Percentiles rank a stretch among this genome's conserved stretches.
These are phyloP conservation scores for Pochonia chlamydosporia DNA, from an alignment of 2,329 filamentous ascomycete species.

Conservation along the genomic window DNA sequence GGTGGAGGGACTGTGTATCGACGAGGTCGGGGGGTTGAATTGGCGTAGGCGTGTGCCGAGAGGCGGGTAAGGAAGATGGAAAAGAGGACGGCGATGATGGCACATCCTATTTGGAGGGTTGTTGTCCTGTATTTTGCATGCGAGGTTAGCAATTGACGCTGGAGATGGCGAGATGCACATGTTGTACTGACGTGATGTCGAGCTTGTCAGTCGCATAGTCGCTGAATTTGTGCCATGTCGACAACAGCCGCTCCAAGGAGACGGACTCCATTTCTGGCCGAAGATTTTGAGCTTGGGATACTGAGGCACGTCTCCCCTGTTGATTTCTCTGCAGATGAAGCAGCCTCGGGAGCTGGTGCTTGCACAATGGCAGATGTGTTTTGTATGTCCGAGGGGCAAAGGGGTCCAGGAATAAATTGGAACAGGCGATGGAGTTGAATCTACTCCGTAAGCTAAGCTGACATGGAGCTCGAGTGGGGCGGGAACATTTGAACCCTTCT, in stretches of 20 bases:
- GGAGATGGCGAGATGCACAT: background rate
- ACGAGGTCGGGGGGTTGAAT: constrained; percentile 36
- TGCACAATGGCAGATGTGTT: background rate
- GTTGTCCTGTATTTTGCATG: constrained; percentile 14
- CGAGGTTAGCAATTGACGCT: background rate
- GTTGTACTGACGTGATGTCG: constrained; percentile 9
- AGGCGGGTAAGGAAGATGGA: constrained; percentile 24
- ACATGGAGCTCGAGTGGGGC: too few species aligned
- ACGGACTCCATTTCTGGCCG: background rate
- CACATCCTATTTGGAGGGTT: constrained; percentile 18
- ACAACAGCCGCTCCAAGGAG: constrained; percentile 4
- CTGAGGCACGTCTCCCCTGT: background rate
- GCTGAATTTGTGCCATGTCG: constrained; percentile 5
- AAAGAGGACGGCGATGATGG: constrained; percentile 19
- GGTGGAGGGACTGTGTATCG: constrained; percentile 58
- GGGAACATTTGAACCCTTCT: too few species aligned
- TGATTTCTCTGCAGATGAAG: background rate
- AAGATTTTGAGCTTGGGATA: background rate
- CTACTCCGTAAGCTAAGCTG: too few species aligned
- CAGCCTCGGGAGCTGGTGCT: background rate
- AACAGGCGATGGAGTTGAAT: too few species aligned
- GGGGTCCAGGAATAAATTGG: too few species aligned
- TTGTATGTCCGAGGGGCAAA: background rate
- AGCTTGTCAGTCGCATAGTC: constrained; percentile 3
- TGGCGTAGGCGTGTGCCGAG: constrained; percentile 12